Evolutionary conservation across 345 rosid genomes (phyloP).

Genomic region (Gossypium arboreum): DNA sequence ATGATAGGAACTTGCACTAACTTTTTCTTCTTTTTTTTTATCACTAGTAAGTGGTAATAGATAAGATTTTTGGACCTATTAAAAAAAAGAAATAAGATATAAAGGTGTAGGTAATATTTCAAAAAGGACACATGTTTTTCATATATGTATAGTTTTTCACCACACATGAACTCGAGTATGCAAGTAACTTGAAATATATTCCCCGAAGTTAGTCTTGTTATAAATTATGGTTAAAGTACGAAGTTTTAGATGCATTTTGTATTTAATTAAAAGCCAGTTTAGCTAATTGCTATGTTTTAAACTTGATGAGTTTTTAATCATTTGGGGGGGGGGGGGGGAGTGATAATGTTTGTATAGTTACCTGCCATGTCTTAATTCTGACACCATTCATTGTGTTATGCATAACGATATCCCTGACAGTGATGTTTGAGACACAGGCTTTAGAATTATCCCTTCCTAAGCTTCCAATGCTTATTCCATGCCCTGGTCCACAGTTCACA

Average conservation of each 20-base stretch:
- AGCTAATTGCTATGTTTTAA: background rate
- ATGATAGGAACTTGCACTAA: background rate
- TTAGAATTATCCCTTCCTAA: constrained; percentile 78
- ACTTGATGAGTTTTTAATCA: background rate
- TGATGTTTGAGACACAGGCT: constrained; percentile 95
- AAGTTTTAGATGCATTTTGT: background rate
- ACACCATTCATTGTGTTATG: constrained; percentile 93
- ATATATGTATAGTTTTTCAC: background rate
- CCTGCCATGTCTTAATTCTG: constrained; percentile 99
- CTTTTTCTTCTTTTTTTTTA: background rate
- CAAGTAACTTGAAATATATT: background rate
- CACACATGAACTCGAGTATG: background rate
- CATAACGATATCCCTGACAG: constrained; percentile 74
- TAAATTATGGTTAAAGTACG: background rate
- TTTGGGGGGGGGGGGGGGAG: background rate
- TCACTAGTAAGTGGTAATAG: background rate
- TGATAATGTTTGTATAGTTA: constrained; percentile 20
- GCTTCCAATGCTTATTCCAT: constrained; percentile 96
- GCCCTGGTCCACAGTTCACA: constrained; percentile 96
- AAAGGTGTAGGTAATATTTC: background rate
- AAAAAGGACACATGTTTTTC: background rate
- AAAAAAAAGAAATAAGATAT: background rate
- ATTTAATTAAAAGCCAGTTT: background rate
- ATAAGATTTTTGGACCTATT: background rate
- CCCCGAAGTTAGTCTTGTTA: background rate